These are phyloP conservation scores for Albifimbria verrucaria DNA, from an alignment of 2,329 filamentous ascomycete species.

Conservation along the genomic window DNA sequence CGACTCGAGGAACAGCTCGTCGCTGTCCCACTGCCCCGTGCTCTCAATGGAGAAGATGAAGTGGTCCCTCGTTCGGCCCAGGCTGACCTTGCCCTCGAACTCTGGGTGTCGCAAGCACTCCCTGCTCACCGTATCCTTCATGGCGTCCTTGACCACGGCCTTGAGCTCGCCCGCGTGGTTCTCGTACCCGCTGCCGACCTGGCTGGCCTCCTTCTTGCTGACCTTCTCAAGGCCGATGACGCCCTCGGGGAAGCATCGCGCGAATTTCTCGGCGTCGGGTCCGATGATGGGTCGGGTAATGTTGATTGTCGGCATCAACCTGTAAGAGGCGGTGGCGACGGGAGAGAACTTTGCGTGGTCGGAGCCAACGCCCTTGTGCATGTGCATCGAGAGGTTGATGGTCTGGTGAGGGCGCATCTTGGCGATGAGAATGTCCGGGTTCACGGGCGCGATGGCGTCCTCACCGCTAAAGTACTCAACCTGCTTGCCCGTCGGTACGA, in stretches of 20 bases:
- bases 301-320: constrained; percentile 81
- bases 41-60: constrained; percentile 98
- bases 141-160: constrained; percentile 82
- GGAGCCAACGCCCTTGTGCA: constrained; percentile 87
- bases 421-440: constrained; percentile 90
- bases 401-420: constrained; percentile 90
- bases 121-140: constrained; percentile 92
- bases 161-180: constrained; percentile 76
- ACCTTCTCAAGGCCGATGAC: constrained; percentile 80
- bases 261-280: constrained; percentile 83
- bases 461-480: constrained; percentile 64
- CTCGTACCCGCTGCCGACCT: constrained; percentile 62
- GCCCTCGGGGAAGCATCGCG: constrained; percentile 81
- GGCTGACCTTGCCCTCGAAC: constrained; percentile 92
- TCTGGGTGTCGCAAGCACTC: constrained; percentile 89
- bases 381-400: constrained; percentile 85
- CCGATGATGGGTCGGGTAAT: constrained; percentile 84
- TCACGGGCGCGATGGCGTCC: constrained; percentile 68
- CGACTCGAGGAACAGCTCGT: constrained; percentile 88
- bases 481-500: constrained; percentile 73
- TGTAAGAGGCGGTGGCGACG: constrained; percentile 90
- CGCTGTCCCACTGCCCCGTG: constrained; percentile 90
- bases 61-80: constrained; percentile 87
- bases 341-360: constrained; percentile 98
- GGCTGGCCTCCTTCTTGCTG: constrained; percentile 60